These are phyloP conservation scores for Tetrahymena borealis DNA, from an alignment of 73 alveolate species.

Conservation along the genomic window DNA sequence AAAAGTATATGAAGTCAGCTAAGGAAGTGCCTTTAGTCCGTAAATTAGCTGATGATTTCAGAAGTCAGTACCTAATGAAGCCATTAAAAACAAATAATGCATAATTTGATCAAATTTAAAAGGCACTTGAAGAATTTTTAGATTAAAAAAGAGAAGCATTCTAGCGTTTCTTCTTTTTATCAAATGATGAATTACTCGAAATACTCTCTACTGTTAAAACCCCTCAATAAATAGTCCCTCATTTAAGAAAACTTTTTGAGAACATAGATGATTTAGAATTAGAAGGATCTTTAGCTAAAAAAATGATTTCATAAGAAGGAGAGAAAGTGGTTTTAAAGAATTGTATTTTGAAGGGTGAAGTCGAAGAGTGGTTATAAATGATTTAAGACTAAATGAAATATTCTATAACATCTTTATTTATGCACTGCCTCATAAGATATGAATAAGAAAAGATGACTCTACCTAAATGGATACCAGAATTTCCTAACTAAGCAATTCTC, in stretches of 20 bases:
- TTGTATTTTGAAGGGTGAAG: constrained; percentile 77
- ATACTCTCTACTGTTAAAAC: constrained; percentile 84
- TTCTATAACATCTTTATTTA: constrained; percentile 63
- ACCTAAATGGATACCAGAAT: constrained; percentile 75
- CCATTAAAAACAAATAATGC: constrained; percentile 56
- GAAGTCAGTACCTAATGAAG: constrained; percentile 56
- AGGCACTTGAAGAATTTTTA: constrained; percentile 69
- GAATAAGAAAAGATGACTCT: constrained; percentile 62
- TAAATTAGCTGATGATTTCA: constrained; percentile 58
- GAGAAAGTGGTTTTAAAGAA: constrained; percentile 70
- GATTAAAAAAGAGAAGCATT: constrained; percentile 78
- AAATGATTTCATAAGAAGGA: constrained; percentile 81
- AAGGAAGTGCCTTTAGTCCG: constrained; percentile 46
- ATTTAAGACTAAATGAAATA: constrained; percentile 75
- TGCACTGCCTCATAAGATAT: constrained; percentile 65
- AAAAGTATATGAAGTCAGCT: constrained; percentile 63
- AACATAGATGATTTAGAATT: constrained; percentile 76
- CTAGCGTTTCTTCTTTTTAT: constrained; percentile 95
- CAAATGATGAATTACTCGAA: constrained; percentile 89
- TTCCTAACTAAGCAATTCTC: constrained; percentile 73
- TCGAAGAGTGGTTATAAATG: constrained; percentile 91
- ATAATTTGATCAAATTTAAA: constrained; percentile 68
- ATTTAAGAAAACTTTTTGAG: constrained; percentile 85
- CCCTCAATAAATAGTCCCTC: constrained; percentile 72
- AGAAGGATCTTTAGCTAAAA: constrained; percentile 65